Base-by-base conservation (phyloP, 2,329 filamentous ascomycete genomes). In the Stemphylium lycopersici region DNA sequence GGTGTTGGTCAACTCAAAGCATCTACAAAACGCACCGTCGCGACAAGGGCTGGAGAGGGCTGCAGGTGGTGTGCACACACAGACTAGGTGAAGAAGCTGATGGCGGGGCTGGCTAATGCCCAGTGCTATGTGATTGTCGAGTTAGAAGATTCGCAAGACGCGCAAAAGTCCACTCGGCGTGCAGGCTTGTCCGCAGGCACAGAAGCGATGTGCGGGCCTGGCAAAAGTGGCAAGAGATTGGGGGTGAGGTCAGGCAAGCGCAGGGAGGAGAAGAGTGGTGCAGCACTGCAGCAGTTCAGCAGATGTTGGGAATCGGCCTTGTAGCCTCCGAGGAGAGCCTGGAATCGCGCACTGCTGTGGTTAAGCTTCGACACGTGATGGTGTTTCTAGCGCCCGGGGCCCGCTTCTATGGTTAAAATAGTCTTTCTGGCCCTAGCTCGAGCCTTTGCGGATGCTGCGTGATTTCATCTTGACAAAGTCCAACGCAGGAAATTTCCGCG, bases 11-110 rank as follows among this genome's bases (percentile, higher is more conserved):
- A 60, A 63, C 58, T 56, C 60, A 60, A 59, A 53, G 58, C 60
- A 65, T 63, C 44, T 52, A 57, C 60, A 38, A 42, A 56, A 53
- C 59, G 55, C 50, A 56, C 51, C 52, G 59, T 48, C 59, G 62
- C 53, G 56, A 58, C 53, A 52, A 60, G 52, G 58, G 54, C 55
- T 50, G 48, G 53, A 36, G 37, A 40, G 48, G 12, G 47, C 52
- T 50, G 56, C 15, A 44, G 52, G 39, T 22, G 37, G 43, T 40
- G 54, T 44, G 32, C 42, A 45, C 8, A 29, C 26, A 29, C 26
- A 6, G 3, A 34, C 34, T 47, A 36, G 48, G 36, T 45, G 52
- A 52, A 49, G 58, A 52, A 38, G 56, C 50, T 34, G 61, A 43
- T 42, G 48, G 61, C 52, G 58, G 58, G 56, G 58, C 51, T 59